Percentiles rank a stretch among this genome's conserved stretches.
These are phyloP conservation scores for Colletotrichum euphorbiae DNA, from an alignment of 2,329 filamentous ascomycete genomes.

Conservation along the genomic window DNA sequence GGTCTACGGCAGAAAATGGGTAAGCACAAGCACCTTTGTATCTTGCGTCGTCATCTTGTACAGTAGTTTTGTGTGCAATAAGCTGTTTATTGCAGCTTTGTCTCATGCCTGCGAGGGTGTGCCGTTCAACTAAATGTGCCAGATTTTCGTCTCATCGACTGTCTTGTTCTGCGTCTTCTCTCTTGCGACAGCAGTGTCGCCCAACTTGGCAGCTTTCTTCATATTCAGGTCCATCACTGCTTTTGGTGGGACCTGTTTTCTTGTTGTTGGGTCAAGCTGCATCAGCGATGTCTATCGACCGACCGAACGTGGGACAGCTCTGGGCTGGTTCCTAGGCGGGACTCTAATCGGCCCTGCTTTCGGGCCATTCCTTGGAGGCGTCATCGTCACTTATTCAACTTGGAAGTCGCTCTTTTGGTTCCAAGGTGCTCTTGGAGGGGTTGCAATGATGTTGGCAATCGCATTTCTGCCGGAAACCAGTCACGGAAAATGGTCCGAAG, in stretches of 20 bases:
- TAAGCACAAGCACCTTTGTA: conserved; percentile 51
- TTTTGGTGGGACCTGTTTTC: conserved; percentile 76
- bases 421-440: conserved; percentile 70
- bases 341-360: conserved; percentile 74
- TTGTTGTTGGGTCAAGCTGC: conserved; percentile 74
- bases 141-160: conserved; percentile 42
- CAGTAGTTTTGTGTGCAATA: conserved; percentile 2
- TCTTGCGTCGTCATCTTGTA: conserved; percentile 8
- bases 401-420: conserved; percentile 81
- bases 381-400: conserved; percentile 74
- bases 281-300: conserved; percentile 69
- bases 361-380: conserved; percentile 73
- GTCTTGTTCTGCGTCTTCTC: conserved; percentile 71
- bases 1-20: conserved; percentile 64
- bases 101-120: background rate
- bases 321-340: conserved; percentile 75
- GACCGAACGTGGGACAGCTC: conserved; percentile 72
- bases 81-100: background rate
- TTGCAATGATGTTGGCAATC: conserved; percentile 65
- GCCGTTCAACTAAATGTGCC: conserved; percentile 21
- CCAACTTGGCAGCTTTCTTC: conserved; percentile 74
- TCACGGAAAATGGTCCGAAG: conserved; percentile 69
- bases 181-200: conserved; percentile 73
- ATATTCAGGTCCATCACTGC: conserved; percentile 77
- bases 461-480: conserved; percentile 77